Evolutionary conservation across 129 eudicot species (phyloP).

Genomic region (Tanacetum coccineum): DNA sequence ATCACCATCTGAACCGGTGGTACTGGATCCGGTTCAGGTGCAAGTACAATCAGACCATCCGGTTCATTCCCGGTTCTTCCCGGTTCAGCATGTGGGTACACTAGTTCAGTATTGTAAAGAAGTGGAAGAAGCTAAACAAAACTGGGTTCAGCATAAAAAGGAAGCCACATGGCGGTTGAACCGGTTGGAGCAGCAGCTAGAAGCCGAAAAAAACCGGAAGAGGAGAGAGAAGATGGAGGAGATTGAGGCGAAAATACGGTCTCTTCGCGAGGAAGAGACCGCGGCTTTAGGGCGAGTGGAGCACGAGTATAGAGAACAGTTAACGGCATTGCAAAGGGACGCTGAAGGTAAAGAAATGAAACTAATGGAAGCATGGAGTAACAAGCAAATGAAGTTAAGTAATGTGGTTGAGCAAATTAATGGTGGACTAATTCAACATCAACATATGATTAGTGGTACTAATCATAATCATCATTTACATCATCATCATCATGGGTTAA

Average conservation of each 20-base stretch:
- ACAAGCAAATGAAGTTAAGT: constrained; percentile 46
- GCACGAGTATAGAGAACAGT: constrained; percentile 48
- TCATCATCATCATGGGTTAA: constrained; percentile 16
- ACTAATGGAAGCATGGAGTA: constrained; percentile 56
- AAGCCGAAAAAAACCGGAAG: constrained; percentile 50
- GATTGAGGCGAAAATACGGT: constrained; percentile 49
- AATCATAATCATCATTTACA: constrained; percentile 31
- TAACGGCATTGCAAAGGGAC: constrained; percentile 53
- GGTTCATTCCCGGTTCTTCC: constrained; percentile 30
- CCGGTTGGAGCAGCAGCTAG: constrained; percentile 64
- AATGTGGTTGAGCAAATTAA: constrained; percentile 45
- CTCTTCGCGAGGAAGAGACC: constrained; percentile 54
- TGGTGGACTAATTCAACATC: constrained; percentile 36
- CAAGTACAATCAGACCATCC: constrained; percentile 27
- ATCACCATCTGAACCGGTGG: constrained; percentile 60
- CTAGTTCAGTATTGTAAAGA: constrained; percentile 53
- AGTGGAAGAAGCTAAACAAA: constrained; percentile 55
- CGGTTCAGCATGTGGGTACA: constrained; percentile 45
- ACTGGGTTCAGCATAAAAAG: constrained; percentile 59
- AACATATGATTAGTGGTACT: constrained; percentile 32
- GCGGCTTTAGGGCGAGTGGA: constrained; percentile 46
- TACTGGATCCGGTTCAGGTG: constrained; percentile 40
- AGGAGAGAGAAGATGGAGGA: constrained; percentile 56
- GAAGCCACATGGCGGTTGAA: constrained; percentile 69
- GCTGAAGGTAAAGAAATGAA: constrained; percentile 55